Evolutionary conservation across 176 grass and related monocot genomes (phyloP), one percentile per base, ranked within the genome.

Genomic region (Puccinellia tenuiflora): DNA sequence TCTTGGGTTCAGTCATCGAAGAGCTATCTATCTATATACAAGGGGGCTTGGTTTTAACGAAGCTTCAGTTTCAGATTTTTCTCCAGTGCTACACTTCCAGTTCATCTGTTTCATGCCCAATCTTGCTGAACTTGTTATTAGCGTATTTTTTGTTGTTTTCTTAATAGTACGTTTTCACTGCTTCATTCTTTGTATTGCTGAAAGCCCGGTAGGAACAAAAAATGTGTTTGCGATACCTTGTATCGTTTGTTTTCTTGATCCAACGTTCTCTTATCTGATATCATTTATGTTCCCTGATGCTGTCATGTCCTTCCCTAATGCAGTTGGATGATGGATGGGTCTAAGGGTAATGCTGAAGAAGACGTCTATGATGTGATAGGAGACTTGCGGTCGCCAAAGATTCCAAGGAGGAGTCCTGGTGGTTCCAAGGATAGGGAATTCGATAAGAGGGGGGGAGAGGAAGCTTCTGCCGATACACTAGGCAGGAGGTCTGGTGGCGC

Each of bases 361-460:
- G 75, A 78, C 18, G 30, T 37, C 46, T 87, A 81, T 83, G 42
- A 87, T 61, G 34, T 66, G 51, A 88, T 6, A 80, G 90, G 35
- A 56, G 91, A 90, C 15, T 74, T 84, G 21, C 82, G 68, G 25
- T 92, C 91, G 3, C 87, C 87, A 11, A 93, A 91, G 76, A 80
- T 84, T 78, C 79, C 83, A 61, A 91, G 83, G 86, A 92, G 81
- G 74, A 89, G 34, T 33, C 76, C 79, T 84, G 92, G 91, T 77
- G 86, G 85, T 21, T 88, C 86, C 60, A 75, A 76, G 80, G 83
- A 86, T 46, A 80, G 46, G 68, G 88, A 90, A 2, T 71, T 24
- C 6, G 85, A 88, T n/a, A 81, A 79, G 67, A 88, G 64, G 79
- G 86, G 42, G 59, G 84, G 76, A 45, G 83, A 88, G 51, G 86